Evolutionary conservation across 768 basidiomycete genomes (phyloP).

Genomic region (Sistotremastrum niveocremeum): DNA sequence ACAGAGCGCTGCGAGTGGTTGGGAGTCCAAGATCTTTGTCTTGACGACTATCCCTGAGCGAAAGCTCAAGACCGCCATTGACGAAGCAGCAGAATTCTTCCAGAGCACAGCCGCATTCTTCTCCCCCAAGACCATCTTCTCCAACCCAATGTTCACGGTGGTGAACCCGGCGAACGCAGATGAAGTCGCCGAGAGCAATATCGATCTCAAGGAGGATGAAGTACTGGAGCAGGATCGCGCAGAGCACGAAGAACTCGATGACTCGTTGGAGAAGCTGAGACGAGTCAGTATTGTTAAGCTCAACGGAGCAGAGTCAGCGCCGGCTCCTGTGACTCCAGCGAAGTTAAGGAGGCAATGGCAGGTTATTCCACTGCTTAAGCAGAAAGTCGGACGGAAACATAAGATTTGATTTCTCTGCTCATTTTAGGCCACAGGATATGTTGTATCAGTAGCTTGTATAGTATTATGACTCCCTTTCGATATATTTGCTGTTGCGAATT

Average conservation of each 20-base stretch:
- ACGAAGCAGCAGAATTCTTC: constrained; percentile 56
- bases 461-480: no score
- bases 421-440: no score
- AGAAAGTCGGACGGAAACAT: no score
- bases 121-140: constrained; percentile 41
- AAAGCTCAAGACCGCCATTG: constrained; percentile 54
- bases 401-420: no score
- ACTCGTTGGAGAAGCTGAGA: constrained; percentile 45
- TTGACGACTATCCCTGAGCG: constrained; percentile 53
- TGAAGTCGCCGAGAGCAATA: constrained; percentile 49
- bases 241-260: constrained; percentile 69
- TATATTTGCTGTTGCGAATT: no score
- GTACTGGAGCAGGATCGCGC: constrained; percentile 65
- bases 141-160: constrained; percentile 15
- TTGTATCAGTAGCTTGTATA: no score
- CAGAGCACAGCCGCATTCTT: constrained; percentile 36
- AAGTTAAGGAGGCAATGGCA: no score
- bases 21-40: constrained; percentile 48
- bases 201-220: constrained; percentile 68
- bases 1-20: constrained; percentile 26
- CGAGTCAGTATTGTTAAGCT: constrained; percentile 34
- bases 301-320: no score
- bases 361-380: no score
- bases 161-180: constrained; percentile 42
- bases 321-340: no score